Base-by-base conservation (phyloP, 768 basidiomycete genomes). In the Lactarius hengduanensis region DNA sequence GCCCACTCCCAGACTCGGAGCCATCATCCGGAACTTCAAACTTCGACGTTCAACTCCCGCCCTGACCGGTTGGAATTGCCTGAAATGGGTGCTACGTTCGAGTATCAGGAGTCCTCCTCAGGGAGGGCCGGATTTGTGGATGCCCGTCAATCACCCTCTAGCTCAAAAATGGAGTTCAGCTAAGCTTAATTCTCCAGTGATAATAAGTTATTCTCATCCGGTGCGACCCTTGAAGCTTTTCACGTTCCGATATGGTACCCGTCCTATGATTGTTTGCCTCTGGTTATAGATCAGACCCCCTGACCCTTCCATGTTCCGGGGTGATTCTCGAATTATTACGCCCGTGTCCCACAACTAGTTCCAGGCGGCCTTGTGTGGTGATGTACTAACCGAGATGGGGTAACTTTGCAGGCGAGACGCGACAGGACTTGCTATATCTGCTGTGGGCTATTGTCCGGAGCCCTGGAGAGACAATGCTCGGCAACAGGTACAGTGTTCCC, bases 401-500 rank as follows among this genome's bases (percentile, higher is more conserved):
- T 34, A 61, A 18, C 22, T 26, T 22, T 54, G 16, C 28, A 20
- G 20, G 26, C 41, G 41, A 47, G 55, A 22, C 36, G 36, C 34
- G 16, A 18, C 6, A 32, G 34, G 34, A 10, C 15, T 50, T 40
- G 57, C 65, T 47, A 62, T 62, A 36, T 53, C 45, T 57, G 38
- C 57, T 32, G 45, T 22, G 43, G 32, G 16, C 38, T 50, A 66
- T 66, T 66, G 65, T 66, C 36, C 41, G 36, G 43, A 47, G 54
- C 9, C 59, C 32, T 9, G 59, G 56, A 40, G 34, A 47, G 59
- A 61, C 54, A n/a, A 20, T 11, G 16, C 56, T 32, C 36, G 43
- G 45, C 30, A 36, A 32, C 18, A 28, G 22, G 54, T 38, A 16
- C 22, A 8, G 30, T 41, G 55, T 50, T 30, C 59, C 26, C 38